phyloP scores from a whole-genome alignment of 2,329 filamentous ascomycete genomes.

The Aspergillus glaucus region DNA sequence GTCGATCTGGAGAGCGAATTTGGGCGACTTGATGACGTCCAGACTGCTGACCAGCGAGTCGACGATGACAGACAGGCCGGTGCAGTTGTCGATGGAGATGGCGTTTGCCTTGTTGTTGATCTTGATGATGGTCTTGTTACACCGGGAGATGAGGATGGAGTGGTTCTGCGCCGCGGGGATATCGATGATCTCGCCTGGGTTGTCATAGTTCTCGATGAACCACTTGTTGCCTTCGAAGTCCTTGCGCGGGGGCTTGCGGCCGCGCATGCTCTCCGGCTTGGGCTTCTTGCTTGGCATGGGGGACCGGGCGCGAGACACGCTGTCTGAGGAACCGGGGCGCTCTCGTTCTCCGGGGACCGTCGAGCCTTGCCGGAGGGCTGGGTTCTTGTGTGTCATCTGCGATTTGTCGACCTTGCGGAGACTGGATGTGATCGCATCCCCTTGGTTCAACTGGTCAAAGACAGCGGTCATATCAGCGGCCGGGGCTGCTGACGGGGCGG shows the following conservation, averaged over 20 bases:
- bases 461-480: slow-evolving; percentile 71
- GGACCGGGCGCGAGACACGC: slow-evolving; percentile 63
- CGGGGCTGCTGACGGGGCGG: slow-evolving; percentile 41
- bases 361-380: slow-evolving; percentile 67
- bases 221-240: slow-evolving; percentile 87
- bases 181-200: slow-evolving; percentile 64
- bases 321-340: slow-evolving; percentile 48
- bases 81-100: slow-evolving; percentile 90
- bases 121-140: slow-evolving; percentile 83
- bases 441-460: slow-evolving; percentile 86
- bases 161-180: slow-evolving; percentile 78
- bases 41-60: slow-evolving; percentile 86
- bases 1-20: slow-evolving; percentile 89
- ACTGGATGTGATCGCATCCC: slow-evolving; percentile 77
- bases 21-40: slow-evolving; percentile 90
- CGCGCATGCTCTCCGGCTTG: slow-evolving; percentile 77
- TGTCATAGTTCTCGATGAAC: slow-evolving; percentile 92
- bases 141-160: slow-evolving; percentile 85
- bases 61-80: slow-evolving; percentile 74
- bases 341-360: slow-evolving; percentile 56
- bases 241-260: slow-evolving; percentile 74
- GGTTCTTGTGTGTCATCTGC: slow-evolving; percentile 99
- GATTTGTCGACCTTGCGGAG: slow-evolving; percentile 91
- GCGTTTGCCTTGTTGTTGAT: slow-evolving; percentile 92
- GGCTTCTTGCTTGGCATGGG: slow-evolving; percentile 82